phyloP scores from a whole-genome alignment of 2,329 filamentous ascomycete species.

The Remersonia thermophila region DNA sequence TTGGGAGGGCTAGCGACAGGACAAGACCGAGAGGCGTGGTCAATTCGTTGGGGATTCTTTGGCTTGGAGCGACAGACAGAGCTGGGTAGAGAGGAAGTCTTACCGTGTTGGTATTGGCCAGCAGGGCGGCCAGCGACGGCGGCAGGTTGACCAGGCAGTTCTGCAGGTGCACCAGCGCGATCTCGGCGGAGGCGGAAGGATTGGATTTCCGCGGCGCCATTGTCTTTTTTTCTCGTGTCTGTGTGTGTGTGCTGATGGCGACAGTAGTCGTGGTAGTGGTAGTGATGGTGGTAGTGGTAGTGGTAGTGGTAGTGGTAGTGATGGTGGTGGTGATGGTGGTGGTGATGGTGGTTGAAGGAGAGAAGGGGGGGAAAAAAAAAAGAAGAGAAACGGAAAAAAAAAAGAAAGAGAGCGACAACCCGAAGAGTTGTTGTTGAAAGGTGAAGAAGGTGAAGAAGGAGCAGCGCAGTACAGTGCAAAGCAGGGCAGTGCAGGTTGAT shows the following conservation, averaged over 20 bases:
- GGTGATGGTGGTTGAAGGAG: no score
- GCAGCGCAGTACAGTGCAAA: no score
- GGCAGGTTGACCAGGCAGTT: slow-evolving; percentile 94
- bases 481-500: no score
- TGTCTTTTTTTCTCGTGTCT: slow-evolving; percentile 2
- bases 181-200: slow-evolving; percentile 62
- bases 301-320: no score
- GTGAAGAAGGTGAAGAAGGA: no score
- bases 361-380: no score
- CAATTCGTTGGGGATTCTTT: slow-evolving; percentile 2
- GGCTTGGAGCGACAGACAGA: no score
- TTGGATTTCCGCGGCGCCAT: slow-evolving; percentile 42
- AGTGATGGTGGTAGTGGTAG: no score
- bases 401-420: no score
- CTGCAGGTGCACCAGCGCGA: slow-evolving; percentile 77
- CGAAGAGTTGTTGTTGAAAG: no score
- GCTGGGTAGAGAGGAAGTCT: slow-evolving; percentile 23
- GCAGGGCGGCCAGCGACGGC: slow-evolving; percentile 65
- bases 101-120: slow-evolving; percentile 85
- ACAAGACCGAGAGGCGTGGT: background rate
- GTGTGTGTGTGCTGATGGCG: background rate
- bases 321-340: no score
- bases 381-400: no score
- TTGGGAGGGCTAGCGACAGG: slow-evolving; percentile 65
- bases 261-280: background rate